Conservation (phyloP, 768 basidiomycete genomes). For the Royoungia palumana region DNA sequence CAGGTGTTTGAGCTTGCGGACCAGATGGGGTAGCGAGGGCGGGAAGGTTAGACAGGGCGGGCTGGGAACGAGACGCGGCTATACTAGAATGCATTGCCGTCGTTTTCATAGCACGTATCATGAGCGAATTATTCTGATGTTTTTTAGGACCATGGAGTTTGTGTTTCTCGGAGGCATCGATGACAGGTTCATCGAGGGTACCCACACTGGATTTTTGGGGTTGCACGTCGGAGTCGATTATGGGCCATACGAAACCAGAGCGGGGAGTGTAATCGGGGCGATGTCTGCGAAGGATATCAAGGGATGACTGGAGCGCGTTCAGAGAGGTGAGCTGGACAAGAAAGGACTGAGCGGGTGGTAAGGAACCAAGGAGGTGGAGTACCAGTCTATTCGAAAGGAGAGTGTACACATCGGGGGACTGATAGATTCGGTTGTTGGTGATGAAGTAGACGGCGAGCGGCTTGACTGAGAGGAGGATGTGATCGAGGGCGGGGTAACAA, state of each 20-base stretch:
- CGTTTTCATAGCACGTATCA: conserved; percentile 76
- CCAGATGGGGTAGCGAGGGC: conserved; percentile 22
- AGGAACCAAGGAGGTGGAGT: conserved; percentile 18
- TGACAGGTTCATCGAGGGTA: conserved; percentile 20
- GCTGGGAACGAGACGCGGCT: conserved; percentile 41
- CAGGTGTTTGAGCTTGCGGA: conserved; percentile 33
- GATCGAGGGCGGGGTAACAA: not conserved
- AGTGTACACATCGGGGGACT: conserved; percentile 80
- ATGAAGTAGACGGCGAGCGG: conserved; percentile 85
- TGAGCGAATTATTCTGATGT: conserved; percentile 63
- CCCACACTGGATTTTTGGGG: conserved; percentile 39
- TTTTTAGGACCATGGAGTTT: conserved; percentile 41
- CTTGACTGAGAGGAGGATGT: conserved; percentile 45
- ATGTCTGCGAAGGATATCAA: conserved; percentile 68
- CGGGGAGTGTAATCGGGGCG: conserved; percentile 82
- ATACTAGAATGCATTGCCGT: conserved; percentile 68
- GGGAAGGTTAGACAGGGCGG: conserved; percentile 25
- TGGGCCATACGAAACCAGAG: conserved; percentile 83
- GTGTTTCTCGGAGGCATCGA: conserved; percentile 21
- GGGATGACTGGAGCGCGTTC: conserved; percentile 69
- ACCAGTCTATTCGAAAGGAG: conserved; percentile 84
- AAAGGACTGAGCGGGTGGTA: not conserved
- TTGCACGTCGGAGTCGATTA: conserved; percentile 50
- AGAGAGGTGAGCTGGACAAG: conserved; percentile 59
- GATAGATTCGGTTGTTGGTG: conserved; percentile 86